Conservation (phyloP, 305 asterid species). For the Fraxinus sp. region DNA sequence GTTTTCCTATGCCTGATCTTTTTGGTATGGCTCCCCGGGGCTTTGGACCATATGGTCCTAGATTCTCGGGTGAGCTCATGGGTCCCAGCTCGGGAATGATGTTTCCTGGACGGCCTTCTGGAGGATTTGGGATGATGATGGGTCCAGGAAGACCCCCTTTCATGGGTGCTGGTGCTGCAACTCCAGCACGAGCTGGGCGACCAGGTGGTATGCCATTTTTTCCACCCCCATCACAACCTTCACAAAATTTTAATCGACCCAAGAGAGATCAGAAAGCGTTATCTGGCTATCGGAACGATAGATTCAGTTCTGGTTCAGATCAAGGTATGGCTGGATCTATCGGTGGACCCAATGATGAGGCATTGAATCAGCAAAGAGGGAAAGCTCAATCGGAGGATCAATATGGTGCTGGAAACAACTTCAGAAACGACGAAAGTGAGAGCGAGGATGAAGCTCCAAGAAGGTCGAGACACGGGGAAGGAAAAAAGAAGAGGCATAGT, state of each 20-base stretch:
- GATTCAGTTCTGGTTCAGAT: slow-evolving; percentile 39
- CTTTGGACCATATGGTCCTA: slow-evolving; percentile 73
- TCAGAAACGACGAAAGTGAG: slow-evolving; percentile 66
- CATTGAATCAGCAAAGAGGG: slow-evolving; percentile 36
- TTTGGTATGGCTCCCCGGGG: slow-evolving; percentile 72
- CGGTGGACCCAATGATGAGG: slow-evolving; percentile 39
- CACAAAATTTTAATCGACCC: slow-evolving; percentile 45
- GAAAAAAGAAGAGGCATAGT: slow-evolving; percentile 71
- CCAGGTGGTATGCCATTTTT: slow-evolving; percentile 52
- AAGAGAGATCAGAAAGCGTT: slow-evolving; percentile 53
- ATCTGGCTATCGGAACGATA: slow-evolving; percentile 42
- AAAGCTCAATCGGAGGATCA: slow-evolving; percentile 46
- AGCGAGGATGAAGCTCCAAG: slow-evolving; percentile 95
- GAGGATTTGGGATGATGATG: slow-evolving; percentile 80
- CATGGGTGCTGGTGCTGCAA: slow-evolving; percentile 48
- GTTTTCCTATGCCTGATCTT: slow-evolving; percentile 67
- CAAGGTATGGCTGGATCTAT: slow-evolving; percentile 44
- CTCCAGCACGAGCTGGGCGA: slow-evolving; percentile 43
- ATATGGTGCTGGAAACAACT: slow-evolving; percentile 48
- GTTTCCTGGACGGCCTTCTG: slow-evolving; percentile 65
- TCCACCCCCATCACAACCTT: slow-evolving; percentile 48
- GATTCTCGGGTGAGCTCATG: slow-evolving; percentile 62
- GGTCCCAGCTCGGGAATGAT: slow-evolving; percentile 71
- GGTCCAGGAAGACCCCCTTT: slow-evolving; percentile 75
- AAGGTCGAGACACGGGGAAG: slow-evolving; percentile 86